Conservation (phyloP, 768 basidiomycete species). For the Boletus vinaceobasis region DNA sequence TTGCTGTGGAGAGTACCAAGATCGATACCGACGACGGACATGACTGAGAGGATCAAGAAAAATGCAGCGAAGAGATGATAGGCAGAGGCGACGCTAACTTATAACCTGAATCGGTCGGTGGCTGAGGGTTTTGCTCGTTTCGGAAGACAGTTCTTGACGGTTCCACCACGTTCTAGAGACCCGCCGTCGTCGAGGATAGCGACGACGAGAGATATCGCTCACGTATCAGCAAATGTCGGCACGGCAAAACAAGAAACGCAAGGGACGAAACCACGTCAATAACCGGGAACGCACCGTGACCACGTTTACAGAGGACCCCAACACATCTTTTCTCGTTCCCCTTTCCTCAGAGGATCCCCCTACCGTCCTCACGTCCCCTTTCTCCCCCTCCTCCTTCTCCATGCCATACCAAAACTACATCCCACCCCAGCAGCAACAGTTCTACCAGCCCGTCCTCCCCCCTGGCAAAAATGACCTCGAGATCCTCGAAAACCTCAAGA, state of each 20-base stretch:
- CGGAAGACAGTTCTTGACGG: conserved; percentile 21
- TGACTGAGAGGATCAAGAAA: conserved; percentile 25
- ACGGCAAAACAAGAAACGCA: conserved; percentile 63
- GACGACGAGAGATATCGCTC: neutral
- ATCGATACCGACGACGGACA: conserved; percentile 96
- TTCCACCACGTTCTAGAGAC: conserved; percentile 28
- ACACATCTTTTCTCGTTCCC: conserved; percentile 50
- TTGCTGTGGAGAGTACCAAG: conserved; percentile 89
- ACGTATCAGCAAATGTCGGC: conserved; percentile 42
- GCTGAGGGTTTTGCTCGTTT: conserved; percentile 23
- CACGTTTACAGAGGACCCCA: conserved; percentile 59
- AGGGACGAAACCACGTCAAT: conserved; percentile 49
- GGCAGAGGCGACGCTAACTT: neutral
- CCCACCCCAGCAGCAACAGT: conserved; percentile 27
- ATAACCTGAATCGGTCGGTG: neutral
- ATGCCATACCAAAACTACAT: conserved; percentile 38
- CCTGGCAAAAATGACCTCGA: conserved; percentile 68
- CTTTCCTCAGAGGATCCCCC: conserved; percentile 51
- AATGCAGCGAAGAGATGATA: too few species aligned
- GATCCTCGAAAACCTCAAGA: conserved; percentile 71
- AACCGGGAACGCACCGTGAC: conserved; percentile 67
- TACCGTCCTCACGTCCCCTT: conserved; percentile 36
- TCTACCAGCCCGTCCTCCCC: conserved; percentile 35
- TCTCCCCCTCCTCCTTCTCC: conserved; percentile 37
- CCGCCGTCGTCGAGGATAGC: neutral